Percentiles rank a stretch among this genome's conserved stretches.
Conservation (phyloP, 345 rosid species). For the Camelina laxa region DNA sequence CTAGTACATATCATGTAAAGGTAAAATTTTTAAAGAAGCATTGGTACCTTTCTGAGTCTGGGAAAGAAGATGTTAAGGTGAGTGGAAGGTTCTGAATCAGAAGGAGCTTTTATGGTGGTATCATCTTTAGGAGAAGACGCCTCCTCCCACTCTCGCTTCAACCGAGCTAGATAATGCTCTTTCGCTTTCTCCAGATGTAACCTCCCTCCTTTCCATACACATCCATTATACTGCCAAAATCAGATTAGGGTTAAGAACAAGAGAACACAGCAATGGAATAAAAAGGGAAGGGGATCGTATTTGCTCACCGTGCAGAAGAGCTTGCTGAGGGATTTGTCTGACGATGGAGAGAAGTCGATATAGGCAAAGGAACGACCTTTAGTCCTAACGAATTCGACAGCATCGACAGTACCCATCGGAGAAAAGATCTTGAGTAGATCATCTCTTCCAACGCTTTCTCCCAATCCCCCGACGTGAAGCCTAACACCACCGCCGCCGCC, state of each 20-base stretch:
- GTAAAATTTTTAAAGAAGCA: background rate
- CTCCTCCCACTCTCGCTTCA: conserved; percentile 76
- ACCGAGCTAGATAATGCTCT: conserved; percentile 68
- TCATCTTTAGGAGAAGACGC: conserved; percentile 34
- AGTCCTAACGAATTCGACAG: conserved; percentile 66
- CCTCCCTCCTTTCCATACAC: conserved; percentile 89
- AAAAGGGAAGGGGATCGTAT: conserved; percentile 10
- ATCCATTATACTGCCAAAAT: conserved; percentile 78
- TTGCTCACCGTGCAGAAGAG: conserved; percentile 69
- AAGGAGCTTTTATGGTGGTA: conserved; percentile 24
- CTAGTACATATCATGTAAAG: background rate
- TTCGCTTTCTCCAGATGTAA: conserved; percentile 89
- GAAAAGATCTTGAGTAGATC: conserved; percentile 68
- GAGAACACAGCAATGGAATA: background rate
- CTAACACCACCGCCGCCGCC: conserved; percentile 47
- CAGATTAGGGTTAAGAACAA: background rate
- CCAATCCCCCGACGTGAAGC: conserved; percentile 81
- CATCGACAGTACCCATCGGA: conserved; percentile 54
- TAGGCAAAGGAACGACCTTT: conserved; percentile 96
- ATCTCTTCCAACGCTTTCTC: conserved; percentile 65
- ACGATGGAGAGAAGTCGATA: conserved; percentile 67
- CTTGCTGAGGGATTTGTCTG: conserved; percentile 67
- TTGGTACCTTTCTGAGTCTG: conserved; percentile 61
- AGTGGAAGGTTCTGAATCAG: conserved; percentile 39
- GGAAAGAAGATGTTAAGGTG: conserved; percentile 75